Evolutionary conservation across 2,329 filamentous ascomycete genomes (phyloP), one percentile per base, ranked within the genome.

Genomic region (Diaporthe sp.): DNA sequence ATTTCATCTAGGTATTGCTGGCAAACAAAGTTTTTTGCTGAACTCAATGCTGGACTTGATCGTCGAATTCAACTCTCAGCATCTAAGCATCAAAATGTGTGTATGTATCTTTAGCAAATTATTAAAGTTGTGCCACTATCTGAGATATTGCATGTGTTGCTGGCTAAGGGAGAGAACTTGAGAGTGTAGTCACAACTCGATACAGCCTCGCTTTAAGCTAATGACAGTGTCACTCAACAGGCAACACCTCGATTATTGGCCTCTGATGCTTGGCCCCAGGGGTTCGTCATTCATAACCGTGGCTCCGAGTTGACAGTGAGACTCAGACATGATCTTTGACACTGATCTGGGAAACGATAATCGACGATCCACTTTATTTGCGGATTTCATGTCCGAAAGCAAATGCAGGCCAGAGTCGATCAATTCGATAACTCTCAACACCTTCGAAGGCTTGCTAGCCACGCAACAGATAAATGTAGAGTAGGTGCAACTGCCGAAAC

Each of bases 401-500:
- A 6, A 12, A 12, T 20, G 34, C 3, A 49, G 10, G 63, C 4
- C 15, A 9, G 44, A 49, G 17, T 20, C 44, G 47, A 28, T 53
- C 63, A 39, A 7, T 31, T 12, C 49, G 22, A 51, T 5, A 2
- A 10, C 8, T 34, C 15, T 22, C 9, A 34, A 1, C 5, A 20
- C 9, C 22, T 53, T 3, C 22, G n/a, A 39, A 15, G 13, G 61
- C 22, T 12, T 17, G 44, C 47, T 53, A 13, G 31, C 22, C 22
- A 20, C 44, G 20, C 28, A 49, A 12, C 6, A 47, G n/a, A 22
- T 12, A 22, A 20, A 3, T 67, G 9, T 4, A 22, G 15, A n/a
- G 25, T 31, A 49, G 63, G 47, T 53, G 47, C 65, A 68, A 68
- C 65, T 68, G 47, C 65, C 65, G 47, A 53, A 25, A 53, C 47